Evolutionary conservation across 352 stramenopile species (phyloP).

Genomic region (Phytophthora megakarya): DNA sequence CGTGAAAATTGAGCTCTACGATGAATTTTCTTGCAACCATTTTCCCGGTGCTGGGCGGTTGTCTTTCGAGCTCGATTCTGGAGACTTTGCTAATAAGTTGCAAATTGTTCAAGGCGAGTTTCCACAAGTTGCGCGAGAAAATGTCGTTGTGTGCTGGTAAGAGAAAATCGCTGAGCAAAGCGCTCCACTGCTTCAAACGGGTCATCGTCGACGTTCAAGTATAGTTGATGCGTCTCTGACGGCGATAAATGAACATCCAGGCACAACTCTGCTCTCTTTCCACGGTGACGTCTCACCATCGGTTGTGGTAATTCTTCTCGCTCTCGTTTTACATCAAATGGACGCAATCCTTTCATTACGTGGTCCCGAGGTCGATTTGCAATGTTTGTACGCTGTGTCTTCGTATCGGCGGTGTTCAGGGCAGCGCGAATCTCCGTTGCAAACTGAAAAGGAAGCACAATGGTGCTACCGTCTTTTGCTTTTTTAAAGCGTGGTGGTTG

Average conservation of each 20-base stretch:
- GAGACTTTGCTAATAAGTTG: conserved; percentile 24
- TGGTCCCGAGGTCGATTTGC: conserved; percentile 11
- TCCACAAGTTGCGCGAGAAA: conserved; percentile 40
- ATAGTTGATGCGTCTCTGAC: conserved; percentile 44
- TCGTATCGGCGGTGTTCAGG: conserved; percentile 23
- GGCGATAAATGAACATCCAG: conserved; percentile 52
- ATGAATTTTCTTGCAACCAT: no score
- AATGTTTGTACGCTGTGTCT: conserved; percentile 11
- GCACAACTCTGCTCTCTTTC: conserved; percentile 33
- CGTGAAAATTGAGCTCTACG: no score
- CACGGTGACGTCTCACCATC: background rate
- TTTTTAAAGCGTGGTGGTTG: conserved; percentile 40
- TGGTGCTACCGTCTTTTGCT: conserved; percentile 43
- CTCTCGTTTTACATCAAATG: background rate
- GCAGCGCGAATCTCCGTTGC: conserved; percentile 42
- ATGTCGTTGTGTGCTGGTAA: conserved; percentile 33
- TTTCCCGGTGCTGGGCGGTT: no score
- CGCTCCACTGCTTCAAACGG: conserved; percentile 25
- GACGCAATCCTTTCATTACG: conserved; percentile 31
- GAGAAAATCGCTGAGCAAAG: conserved; percentile 39
- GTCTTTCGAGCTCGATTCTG: no score
- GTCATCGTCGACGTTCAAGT: conserved; percentile 39
- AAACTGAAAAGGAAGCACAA: conserved; percentile 52
- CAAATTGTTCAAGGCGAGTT: conserved; percentile 54
- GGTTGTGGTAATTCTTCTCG: background rate